Percentiles rank a stretch among this genome's conserved stretches.
phyloP scores from a whole-genome alignment of 148 eudicot species.

The Fagopyrum tataricum region DNA sequence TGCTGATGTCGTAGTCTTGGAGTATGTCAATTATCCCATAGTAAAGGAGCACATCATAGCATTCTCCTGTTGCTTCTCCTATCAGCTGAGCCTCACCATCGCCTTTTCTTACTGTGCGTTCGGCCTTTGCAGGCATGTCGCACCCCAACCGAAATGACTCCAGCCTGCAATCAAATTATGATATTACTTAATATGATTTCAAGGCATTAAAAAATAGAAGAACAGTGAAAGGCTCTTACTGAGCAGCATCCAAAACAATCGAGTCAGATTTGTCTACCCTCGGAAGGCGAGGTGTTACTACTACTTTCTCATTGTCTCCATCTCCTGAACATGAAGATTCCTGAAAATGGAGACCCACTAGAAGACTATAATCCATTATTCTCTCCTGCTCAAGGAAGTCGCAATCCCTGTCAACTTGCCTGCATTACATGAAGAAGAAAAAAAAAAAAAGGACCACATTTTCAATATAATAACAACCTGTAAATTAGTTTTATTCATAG shows the following conservation, averaged over 20 bases:
- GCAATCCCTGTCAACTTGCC: slow-evolving; percentile 74
- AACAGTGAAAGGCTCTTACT: slow-evolving; percentile 25
- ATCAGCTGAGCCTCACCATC: slow-evolving; percentile 47
- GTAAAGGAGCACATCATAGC: slow-evolving; percentile 46
- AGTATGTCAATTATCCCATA: slow-evolving; percentile 68
- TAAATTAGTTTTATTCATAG: neutral
- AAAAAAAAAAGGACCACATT: neutral
- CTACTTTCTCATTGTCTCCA: slow-evolving; percentile 20
- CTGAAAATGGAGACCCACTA: slow-evolving; percentile 56
- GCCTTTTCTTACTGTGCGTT: slow-evolving; percentile 43
- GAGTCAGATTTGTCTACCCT: slow-evolving; percentile 37
- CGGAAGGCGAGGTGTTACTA: slow-evolving; percentile 45
- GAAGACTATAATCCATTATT: slow-evolving; percentile 72
- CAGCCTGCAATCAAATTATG: slow-evolving; percentile 28
- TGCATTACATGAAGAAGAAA: slow-evolving; percentile 32
- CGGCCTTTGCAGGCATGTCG: slow-evolving; percentile 61
- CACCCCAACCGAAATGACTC: slow-evolving; percentile 41
- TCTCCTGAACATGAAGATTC: slow-evolving; percentile 42
- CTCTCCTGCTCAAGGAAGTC: slow-evolving; percentile 70
- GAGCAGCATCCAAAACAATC: slow-evolving; percentile 31
- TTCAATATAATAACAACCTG: slow-evolving; percentile 6
- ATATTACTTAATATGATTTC: neutral
- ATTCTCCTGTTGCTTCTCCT: slow-evolving; percentile 65
- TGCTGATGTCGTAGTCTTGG: slow-evolving; percentile 75
- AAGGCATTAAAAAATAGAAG: neutral